These are phyloP conservation scores for Thermomyces lanuginosus DNA, from an alignment of 2,329 filamentous ascomycete genomes.

Conservation along the genomic window DNA sequence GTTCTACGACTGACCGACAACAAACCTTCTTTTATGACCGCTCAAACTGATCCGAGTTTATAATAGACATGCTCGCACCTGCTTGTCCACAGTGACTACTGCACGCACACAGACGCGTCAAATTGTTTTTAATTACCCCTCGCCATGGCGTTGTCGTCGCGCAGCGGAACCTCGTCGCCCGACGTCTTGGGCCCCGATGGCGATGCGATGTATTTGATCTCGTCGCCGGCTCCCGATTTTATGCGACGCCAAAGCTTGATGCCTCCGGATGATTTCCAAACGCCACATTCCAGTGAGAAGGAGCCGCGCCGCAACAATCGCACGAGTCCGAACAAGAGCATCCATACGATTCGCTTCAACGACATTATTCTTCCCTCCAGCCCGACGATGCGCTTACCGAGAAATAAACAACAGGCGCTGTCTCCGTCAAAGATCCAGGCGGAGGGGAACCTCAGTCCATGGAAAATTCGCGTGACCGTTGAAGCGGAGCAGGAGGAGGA, in stretches of 20 bases:
- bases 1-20: too few species aligned
- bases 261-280: slow-evolving; percentile 21
- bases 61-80: too few species aligned
- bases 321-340: slow-evolving; percentile 20
- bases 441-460: slow-evolving; percentile 29
- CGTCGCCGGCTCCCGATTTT: slow-evolving; percentile 25
- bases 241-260: slow-evolving; percentile 23
- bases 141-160: slow-evolving; percentile 16
- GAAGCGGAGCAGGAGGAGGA: slow-evolving; percentile 31
- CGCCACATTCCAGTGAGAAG: slow-evolving; percentile 20
- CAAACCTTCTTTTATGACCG: too few species aligned
- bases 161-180: slow-evolving; percentile 25
- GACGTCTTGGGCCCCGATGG: slow-evolving; percentile 28
- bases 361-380: slow-evolving; percentile 27
- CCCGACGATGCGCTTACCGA: slow-evolving; percentile 17
- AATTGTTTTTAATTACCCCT: slow-evolving; percentile 8
- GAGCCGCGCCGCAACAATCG: slow-evolving; percentile 17
- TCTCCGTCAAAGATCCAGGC: slow-evolving; percentile 24
- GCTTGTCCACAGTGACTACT: too few species aligned
- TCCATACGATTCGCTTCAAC: slow-evolving; percentile 26
- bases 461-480: slow-evolving; percentile 33
- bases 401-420: slow-evolving; percentile 14
- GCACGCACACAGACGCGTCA: slow-evolving; percentile 1
- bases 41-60: too few species aligned
- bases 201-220: slow-evolving; percentile 27